Percentiles rank a stretch among this genome's conserved stretches.
Evolutionary conservation across 139 green algal genomes (phyloP).

Genomic region (Limnomonas spitsbergensis): DNA sequence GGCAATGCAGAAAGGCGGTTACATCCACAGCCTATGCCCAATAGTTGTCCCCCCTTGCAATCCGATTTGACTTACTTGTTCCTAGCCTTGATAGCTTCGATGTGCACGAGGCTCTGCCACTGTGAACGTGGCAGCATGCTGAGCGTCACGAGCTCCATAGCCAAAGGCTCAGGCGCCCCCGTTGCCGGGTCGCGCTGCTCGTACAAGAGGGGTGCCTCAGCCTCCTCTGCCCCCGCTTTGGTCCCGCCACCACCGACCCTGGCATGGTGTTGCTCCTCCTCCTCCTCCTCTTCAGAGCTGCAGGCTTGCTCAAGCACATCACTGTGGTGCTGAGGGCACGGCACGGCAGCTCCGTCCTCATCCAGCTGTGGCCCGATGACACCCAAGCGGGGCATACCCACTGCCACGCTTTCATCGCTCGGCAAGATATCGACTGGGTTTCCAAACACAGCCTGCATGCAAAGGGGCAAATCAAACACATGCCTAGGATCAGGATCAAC

Average conservation of each 20-base stretch:
- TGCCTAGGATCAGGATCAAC: too few species aligned
- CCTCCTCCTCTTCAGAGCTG: background rate
- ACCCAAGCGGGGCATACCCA: slow-evolving; percentile 37
- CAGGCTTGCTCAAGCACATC: slow-evolving; percentile 1
- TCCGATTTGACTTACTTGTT: slow-evolving; percentile 86
- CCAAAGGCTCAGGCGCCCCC: slow-evolving; percentile 62
- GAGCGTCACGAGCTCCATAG: slow-evolving; percentile 77
- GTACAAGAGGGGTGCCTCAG: background rate
- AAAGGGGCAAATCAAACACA: too few species aligned
- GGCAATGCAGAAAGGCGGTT: too few species aligned
- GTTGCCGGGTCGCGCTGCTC: slow-evolving; percentile 32
- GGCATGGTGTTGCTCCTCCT: background rate
- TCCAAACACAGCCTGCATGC: slow-evolving; percentile 56
- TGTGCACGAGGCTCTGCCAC: slow-evolving; percentile 84
- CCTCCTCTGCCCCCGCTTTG: background rate
- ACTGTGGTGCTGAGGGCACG: background rate
- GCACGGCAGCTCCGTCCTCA: background rate
- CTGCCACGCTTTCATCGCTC: slow-evolving; percentile 35
- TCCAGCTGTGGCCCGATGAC: background rate
- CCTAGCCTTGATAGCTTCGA: slow-evolving; percentile 88
- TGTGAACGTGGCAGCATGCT: slow-evolving; percentile 77
- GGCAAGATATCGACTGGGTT: slow-evolving; percentile 19
- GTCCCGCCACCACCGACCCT: background rate
- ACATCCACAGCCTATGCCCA: too few species aligned
- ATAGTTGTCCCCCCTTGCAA: too few species aligned